Conservation (phyloP, 2,329 filamentous ascomycete genomes). For the Sclerotinia glacialis region DNA sequence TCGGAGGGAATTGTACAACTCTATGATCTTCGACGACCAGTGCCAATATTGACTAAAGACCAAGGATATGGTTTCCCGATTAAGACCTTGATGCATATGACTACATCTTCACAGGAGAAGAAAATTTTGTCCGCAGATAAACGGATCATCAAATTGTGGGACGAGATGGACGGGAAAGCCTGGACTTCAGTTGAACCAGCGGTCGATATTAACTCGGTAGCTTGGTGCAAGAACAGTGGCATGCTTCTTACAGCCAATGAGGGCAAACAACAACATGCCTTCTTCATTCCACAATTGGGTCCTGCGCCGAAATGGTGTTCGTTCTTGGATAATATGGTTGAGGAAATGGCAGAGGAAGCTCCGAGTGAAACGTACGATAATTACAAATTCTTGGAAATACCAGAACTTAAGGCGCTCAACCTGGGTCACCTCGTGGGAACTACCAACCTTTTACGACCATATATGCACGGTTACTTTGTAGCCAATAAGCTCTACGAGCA, state of each 20-base stretch:
- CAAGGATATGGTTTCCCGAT: constrained; percentile 94
- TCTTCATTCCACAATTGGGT: constrained; percentile 91
- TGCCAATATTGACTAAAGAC: constrained; percentile 84
- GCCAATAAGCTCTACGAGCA: constrained; percentile 94
- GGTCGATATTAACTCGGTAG: constrained; percentile 92
- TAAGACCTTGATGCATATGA: constrained; percentile 74
- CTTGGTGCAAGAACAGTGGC: constrained; percentile 86
- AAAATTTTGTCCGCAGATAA: constrained; percentile 93
- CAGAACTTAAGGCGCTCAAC: constrained; percentile 81
- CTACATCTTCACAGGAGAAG: constrained; percentile 70
- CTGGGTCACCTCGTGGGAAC: constrained; percentile 86
- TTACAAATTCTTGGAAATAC: constrained; percentile 93
- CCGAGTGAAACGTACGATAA: constrained; percentile 90
- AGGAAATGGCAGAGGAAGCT: constrained; percentile 91
- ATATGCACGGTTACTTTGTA: constrained; percentile 99
- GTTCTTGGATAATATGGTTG: constrained; percentile 95
- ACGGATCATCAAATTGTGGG: constrained; percentile 96
- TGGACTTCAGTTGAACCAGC: constrained; percentile 96
- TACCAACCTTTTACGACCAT: constrained; percentile 84
- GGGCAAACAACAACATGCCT: constrained; percentile 89
- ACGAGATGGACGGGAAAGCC: constrained; percentile 73
- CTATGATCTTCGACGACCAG: constrained; percentile 86
- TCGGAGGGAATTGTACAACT: constrained; percentile 84
- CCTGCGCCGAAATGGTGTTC: constrained; percentile 94
- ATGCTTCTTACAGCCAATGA: constrained; percentile 98